Evolutionary conservation across 2,329 filamentous ascomycete species (phyloP), one percentile per base, ranked within the genome.

Genomic region (Venturia asperata): DNA sequence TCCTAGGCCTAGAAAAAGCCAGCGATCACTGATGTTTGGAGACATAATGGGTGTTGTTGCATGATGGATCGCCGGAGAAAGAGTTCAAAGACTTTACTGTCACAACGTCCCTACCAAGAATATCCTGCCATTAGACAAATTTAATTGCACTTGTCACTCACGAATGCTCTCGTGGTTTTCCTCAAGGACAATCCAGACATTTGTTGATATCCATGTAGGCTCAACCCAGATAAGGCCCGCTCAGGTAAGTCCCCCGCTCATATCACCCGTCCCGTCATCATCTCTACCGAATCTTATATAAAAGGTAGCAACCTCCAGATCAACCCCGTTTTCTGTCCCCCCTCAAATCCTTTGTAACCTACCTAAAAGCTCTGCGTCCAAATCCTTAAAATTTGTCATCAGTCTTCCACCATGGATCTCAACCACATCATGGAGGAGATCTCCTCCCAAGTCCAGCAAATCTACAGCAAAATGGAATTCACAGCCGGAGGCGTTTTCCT

Each of bases 1-100:
- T 66, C 78, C 77, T 77, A 80, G 70, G 61, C 77, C 75, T 49
- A 82, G 71, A 77, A 78, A 81, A 34, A 82, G 74, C 72, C 74
- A 79, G 68, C 74, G 74, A 70, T 82, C 80, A 66, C 76, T 70
- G 42, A 79, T 73, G n/a, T 69, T 70, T 65, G 69, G 67, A 19
- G 74, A 71, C 74, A 77, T 78, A 15, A 37, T 58, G 5, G 30
- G 19, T 37, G 52, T 58, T 19, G 27, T 58, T 19, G 52, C 13
- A 37, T 58, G 30, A 27, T 58, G 21, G 49, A 15, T 27, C 2
- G 21, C 13, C 9, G 42, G n/a, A 45, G 42, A 45, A 15, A n/a
- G 13, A 19, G 17, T 6, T 19, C 42, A 15, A n/a, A 7, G 2
- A 24, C 45, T 19, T 21, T 24, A 47, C 45, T 47, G 24, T 5